Percentiles rank a stretch among this genome's conserved stretches.
Evolutionary conservation across 345 rosid species (phyloP).

Genomic region (Carallia brachiata): DNA sequence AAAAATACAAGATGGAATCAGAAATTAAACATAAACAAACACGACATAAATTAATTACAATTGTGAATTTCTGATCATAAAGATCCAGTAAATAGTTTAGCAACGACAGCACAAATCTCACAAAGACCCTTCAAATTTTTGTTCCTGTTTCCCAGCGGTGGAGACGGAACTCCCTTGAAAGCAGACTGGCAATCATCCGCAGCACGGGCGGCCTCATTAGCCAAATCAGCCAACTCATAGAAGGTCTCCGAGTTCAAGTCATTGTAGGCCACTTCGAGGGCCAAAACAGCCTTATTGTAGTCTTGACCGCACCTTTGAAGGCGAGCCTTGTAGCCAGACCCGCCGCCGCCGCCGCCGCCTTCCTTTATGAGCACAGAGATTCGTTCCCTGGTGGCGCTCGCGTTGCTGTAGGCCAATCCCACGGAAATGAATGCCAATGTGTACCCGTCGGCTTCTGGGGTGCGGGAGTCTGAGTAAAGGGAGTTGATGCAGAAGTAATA

Average conservation of each 20-base stretch:
- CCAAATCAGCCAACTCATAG: conserved; percentile 23
- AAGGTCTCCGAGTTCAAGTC: conserved; percentile 45
- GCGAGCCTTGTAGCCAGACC: background rate
- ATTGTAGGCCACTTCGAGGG: conserved; percentile 25
- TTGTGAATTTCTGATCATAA: background rate
- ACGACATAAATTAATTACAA: too few relatives aligned
- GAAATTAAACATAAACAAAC: too few relatives aligned
- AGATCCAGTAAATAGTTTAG: conserved; percentile 19
- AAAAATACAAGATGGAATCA: too few relatives aligned
- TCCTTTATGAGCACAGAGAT: conserved; percentile 16
- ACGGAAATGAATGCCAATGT: conserved; percentile 39
- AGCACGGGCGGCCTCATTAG: conserved; percentile 13
- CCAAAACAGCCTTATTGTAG: conserved; percentile 23
- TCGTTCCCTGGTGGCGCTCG: conserved; percentile 29
- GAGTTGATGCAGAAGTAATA: conserved; percentile 36
- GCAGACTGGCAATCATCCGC: conserved; percentile 27
- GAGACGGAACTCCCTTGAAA: conserved; percentile 12
- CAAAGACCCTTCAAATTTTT: conserved; percentile 26
- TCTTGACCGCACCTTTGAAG: conserved; percentile 23
- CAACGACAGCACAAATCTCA: conserved; percentile 26
- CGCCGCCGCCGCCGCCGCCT: too few relatives aligned
- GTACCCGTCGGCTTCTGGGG: conserved; percentile 35
- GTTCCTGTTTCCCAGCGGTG: conserved; percentile 22
- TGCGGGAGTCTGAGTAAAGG: conserved; percentile 42
- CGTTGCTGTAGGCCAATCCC: conserved; percentile 34